Conservation (phyloP, 1,284 basidiomycete genomes). For the Coniferiporia weirii region DNA sequence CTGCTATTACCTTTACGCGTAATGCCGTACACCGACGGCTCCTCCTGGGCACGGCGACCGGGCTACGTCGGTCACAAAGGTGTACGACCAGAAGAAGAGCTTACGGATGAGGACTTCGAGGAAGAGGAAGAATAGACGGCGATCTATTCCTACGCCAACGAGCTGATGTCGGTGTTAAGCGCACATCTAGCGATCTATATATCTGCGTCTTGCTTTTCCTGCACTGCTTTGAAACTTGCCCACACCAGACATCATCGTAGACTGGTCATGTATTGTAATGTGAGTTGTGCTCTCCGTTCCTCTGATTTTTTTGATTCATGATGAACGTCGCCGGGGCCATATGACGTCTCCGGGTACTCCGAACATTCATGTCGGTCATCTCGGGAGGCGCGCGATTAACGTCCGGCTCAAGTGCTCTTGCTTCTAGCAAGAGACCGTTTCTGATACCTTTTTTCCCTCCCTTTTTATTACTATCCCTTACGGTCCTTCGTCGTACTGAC, state of each 20-base stretch:
- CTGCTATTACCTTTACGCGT: slow-evolving; percentile 79
- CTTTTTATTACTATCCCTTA: background rate
- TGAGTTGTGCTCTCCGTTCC: slow-evolving; percentile 15
- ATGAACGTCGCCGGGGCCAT: slow-evolving; percentile 77
- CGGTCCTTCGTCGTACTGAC: too few relatives aligned
- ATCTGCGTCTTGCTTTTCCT: background rate
- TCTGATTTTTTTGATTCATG: slow-evolving; percentile 25
- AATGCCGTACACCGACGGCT: slow-evolving; percentile 83
- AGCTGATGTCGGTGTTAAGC: background rate
- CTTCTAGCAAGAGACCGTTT: background rate
- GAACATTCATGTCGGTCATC: slow-evolving; percentile 21
- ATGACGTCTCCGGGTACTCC: slow-evolving; percentile 52
- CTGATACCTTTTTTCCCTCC: background rate
- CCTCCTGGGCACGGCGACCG: slow-evolving; percentile 68
- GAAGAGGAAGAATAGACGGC: slow-evolving; percentile 32
- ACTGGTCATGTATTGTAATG: slow-evolving; percentile 23
- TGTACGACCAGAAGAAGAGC: slow-evolving; percentile 58
- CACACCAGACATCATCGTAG: background rate
- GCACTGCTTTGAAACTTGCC: background rate
- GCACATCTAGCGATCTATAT: background rate
- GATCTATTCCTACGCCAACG: background rate
- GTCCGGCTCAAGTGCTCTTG: slow-evolving; percentile 39
- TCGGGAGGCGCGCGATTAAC: slow-evolving; percentile 48
- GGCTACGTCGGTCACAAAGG: slow-evolving; percentile 60
- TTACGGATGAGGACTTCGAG: slow-evolving; percentile 59